Percentiles rank a stretch among this genome's conserved stretches.
Evolutionary conservation across 768 basidiomycete species (phyloP).

Genomic region (Termitomyces sp.): DNA sequence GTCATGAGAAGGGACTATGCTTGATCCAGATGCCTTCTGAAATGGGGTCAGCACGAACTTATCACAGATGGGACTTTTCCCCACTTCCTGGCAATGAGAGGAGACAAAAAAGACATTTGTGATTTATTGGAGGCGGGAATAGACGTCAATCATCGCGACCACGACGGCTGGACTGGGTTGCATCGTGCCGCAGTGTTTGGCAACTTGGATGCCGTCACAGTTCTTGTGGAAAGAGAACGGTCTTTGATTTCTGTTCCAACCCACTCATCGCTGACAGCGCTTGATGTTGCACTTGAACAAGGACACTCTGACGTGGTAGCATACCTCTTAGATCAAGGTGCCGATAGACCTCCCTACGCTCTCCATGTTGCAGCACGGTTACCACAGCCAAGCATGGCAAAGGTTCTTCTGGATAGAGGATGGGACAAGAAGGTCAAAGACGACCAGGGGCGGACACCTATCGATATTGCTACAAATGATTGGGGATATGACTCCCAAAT

Average conservation of each 20-base stretch:
- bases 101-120: not conserved
- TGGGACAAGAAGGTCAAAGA: not conserved
- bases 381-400: no score
- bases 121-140: not conserved
- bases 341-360: not conserved
- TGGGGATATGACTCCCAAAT: not conserved
- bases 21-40: not conserved
- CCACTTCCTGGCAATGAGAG: not conserved
- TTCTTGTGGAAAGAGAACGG: not conserved
- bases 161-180: not conserved
- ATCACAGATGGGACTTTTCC: not conserved
- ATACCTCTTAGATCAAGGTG: not conserved
- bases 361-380: not conserved
- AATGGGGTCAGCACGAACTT: not conserved
- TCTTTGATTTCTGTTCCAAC: not conserved
- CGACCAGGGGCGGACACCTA: not conserved
- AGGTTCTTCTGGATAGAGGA: not conserved
- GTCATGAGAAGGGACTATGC: not conserved
- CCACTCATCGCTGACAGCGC: not conserved
- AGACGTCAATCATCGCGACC: not conserved
- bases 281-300: not conserved
- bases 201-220: not conserved
- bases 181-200: not conserved
- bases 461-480: not conserved
- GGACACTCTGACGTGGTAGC: not conserved